Percentiles rank a stretch among this genome's conserved stretches.
Evolutionary conservation across 305 asterid genomes (phyloP).

Genomic region (Solanum hybrid): DNA sequence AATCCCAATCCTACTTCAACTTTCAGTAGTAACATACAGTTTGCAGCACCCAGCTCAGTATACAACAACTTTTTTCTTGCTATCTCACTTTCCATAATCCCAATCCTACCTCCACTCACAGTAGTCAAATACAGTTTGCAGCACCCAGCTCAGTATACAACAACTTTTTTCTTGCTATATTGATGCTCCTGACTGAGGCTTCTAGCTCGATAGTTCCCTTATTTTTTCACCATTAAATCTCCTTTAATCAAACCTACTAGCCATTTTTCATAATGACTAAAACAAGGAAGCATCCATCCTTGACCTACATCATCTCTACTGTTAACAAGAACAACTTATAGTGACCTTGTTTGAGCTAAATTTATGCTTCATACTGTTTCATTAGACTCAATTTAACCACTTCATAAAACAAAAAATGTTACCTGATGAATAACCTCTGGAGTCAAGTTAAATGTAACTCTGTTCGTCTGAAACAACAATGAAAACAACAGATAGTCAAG

Average conservation of each 20-base stretch:
- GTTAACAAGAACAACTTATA: neutral
- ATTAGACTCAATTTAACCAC: neutral
- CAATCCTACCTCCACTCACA: neutral
- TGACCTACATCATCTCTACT: neutral
- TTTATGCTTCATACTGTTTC: neutral
- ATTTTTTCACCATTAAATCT: neutral
- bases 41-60: neutral
- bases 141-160: neutral
- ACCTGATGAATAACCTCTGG: slow-evolving; percentile 99
- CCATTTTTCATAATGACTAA: neutral
- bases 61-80: neutral
- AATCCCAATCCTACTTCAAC: neutral
- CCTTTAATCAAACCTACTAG: neutral
- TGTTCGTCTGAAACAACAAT: slow-evolving; percentile 63
- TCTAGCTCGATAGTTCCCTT: neutral
- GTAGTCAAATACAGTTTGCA: neutral
- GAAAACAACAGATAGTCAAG: slow-evolving; percentile 17
- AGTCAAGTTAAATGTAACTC: slow-evolving; percentile 92
- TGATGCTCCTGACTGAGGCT: neutral
- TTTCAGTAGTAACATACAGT: neutral
- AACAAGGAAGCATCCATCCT: neutral
- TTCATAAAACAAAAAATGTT: slow-evolving; percentile 12
- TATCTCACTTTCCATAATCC: neutral
- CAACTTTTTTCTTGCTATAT: neutral
- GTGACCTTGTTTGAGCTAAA: neutral